Percentiles rank a stretch among this genome's conserved stretches.
Evolutionary conservation across 192 early-diverging fungal genomes (phyloP).

Genomic region (Obelidium mucronatum): DNA sequence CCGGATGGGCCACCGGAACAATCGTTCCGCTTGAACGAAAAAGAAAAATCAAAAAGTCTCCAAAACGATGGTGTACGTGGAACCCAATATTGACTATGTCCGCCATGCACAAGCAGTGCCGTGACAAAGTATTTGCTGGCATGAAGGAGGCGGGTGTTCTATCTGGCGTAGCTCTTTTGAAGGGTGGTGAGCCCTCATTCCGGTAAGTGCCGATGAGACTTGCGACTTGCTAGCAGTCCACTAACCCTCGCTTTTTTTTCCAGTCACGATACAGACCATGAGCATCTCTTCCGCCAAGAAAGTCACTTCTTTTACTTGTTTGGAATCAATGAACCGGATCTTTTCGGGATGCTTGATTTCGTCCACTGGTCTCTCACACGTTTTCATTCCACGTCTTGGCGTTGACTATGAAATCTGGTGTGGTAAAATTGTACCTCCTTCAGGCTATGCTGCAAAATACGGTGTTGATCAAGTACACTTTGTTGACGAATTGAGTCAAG

Average conservation of each 20-base stretch:
- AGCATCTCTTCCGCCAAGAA: conserved; percentile 60
- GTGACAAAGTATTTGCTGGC: conserved; percentile 17
- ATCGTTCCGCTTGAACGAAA: too few species aligned
- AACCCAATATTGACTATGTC: conserved; percentile 19
- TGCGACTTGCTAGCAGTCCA: not conserved
- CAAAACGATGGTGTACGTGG: conserved; percentile 29
- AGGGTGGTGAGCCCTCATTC: conserved; percentile 22
- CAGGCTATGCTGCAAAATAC: conserved; percentile 62
- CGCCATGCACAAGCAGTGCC: conserved; percentile 4
- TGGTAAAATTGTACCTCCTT: conserved; percentile 61
- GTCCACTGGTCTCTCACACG: conserved; percentile 57
- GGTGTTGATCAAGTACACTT: conserved; percentile 77
- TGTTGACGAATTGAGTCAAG: conserved; percentile 56
- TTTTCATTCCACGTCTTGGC: conserved; percentile 73
- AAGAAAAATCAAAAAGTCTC: too few species aligned
- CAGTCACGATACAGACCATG: conserved; percentile 80
- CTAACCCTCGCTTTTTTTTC: conserved; percentile 25
- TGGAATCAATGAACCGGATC: conserved; percentile 78
- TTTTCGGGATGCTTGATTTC: conserved; percentile 74
- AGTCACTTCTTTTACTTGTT: conserved; percentile 86
- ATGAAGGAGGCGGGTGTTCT: conserved; percentile 2
- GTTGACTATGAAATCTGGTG: conserved; percentile 83
- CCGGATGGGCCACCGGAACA: too few species aligned
- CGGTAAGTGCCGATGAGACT: conserved; percentile 1
- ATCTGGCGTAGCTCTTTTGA: conserved; percentile 11